A percentile compares a stretch with the other conserved stretches of the same genome.
phyloP scores from a whole-genome alignment of 2,329 filamentous ascomycete genomes.

The Phaeosphaeriaceae sp. region DNA sequence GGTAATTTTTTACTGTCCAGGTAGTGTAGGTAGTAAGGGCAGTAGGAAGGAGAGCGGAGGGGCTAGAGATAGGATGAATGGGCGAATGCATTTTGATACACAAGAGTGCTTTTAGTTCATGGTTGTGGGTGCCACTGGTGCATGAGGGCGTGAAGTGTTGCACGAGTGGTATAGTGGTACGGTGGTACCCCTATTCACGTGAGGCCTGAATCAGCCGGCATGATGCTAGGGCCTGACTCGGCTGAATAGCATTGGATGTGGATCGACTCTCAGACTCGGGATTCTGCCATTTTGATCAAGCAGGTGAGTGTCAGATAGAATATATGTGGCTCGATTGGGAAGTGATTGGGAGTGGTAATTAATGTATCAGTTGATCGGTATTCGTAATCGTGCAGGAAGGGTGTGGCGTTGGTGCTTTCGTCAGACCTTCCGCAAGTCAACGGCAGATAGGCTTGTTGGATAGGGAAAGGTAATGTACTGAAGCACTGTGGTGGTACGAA shows the following conservation, averaged over 20 bases:
- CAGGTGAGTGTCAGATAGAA: background rate
- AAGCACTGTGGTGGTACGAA: background rate
- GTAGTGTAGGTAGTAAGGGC: no score
- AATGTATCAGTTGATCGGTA: constrained; percentile 22
- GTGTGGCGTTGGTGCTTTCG: background rate
- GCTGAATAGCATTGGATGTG: constrained; percentile 36
- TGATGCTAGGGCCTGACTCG: constrained; percentile 37
- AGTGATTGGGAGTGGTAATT: constrained; percentile 15
- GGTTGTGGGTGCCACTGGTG: constrained; percentile 18
- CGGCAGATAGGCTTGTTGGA: background rate
- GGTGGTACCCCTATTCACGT: constrained; percentile 42
- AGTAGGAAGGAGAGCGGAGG: constrained; percentile 8
- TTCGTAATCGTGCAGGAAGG: constrained; percentile 27
- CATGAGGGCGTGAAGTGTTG: constrained; percentile 7
- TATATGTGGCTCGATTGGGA: constrained; percentile 27
- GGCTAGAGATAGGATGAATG: constrained; percentile 7
- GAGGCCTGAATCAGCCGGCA: constrained; percentile 30
- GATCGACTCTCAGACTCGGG: constrained; percentile 16
- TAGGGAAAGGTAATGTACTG: no score
- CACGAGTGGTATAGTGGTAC: no score
- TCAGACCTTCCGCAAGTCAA: constrained; percentile 10
- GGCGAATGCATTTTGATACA: constrained; percentile 34
- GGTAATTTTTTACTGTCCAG: no score
- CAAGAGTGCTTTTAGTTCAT: constrained; percentile 13
- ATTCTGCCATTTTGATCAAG: constrained; percentile 29